Evolutionary conservation across 805 yeast genomes (phyloP).

Genomic region (Zygoascus biomembranicola): DNA sequence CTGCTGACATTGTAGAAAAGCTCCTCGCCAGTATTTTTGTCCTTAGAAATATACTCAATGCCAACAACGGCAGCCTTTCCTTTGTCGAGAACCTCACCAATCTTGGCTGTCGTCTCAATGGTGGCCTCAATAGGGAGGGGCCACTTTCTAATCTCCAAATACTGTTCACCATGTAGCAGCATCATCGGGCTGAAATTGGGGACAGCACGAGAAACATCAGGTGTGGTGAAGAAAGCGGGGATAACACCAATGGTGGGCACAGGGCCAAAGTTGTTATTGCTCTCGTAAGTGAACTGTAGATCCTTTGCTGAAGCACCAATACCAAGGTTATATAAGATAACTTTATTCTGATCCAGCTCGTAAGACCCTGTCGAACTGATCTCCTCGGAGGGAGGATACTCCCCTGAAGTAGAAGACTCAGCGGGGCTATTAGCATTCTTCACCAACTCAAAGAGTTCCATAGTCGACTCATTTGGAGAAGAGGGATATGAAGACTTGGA

Average conservation of each 20-base stretch:
- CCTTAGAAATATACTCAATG: constrained; percentile 62
- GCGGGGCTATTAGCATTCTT: constrained; percentile 36
- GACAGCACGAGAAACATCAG: constrained; percentile 45
- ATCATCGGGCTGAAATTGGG: constrained; percentile 83
- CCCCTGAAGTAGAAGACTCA: constrained; percentile 29
- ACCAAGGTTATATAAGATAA: constrained; percentile 79
- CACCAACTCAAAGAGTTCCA: constrained; percentile 53
- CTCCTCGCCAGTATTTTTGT: constrained; percentile 57
- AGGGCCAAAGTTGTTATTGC: constrained; percentile 67
- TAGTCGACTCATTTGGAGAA: constrained; percentile 66
- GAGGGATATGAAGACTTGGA: constrained; percentile 47
- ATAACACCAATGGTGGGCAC: constrained; percentile 87
- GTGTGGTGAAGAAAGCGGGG: constrained; percentile 56
- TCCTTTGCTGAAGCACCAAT: constrained; percentile 78
- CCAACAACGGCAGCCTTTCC: constrained; percentile 74
- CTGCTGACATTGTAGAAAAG: constrained; percentile 78
- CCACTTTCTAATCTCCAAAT: constrained; percentile 62
- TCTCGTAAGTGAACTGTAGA: constrained; percentile 72
- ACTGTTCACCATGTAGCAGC: constrained; percentile 93
- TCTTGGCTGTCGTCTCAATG: constrained; percentile 52
- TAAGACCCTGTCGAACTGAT: constrained; percentile 43
- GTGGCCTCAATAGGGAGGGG: constrained; percentile 71
- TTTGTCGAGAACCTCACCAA: constrained; percentile 74
- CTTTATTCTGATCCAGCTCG: constrained; percentile 56
- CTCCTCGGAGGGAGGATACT: constrained; percentile 37